phyloP scores from a whole-genome alignment of 2,329 filamentous ascomycete species.

The Neoscytalidium dimidiatum region DNA sequence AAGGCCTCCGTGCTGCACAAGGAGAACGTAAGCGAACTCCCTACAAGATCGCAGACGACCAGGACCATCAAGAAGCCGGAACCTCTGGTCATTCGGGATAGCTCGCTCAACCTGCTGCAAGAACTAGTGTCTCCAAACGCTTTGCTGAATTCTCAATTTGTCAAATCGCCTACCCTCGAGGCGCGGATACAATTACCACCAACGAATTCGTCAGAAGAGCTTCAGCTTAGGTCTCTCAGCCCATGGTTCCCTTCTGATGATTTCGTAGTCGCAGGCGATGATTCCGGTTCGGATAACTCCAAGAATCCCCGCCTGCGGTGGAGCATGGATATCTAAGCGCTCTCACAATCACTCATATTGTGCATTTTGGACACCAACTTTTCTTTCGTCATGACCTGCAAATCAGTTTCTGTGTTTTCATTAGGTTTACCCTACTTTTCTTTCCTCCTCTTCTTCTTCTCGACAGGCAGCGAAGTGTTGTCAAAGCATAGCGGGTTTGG shows the following conservation, averaged over 20 bases:
- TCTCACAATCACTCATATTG: not conserved
- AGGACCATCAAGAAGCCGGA: conserved; percentile 22
- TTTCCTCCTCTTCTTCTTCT: not conserved
- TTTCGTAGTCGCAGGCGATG: conserved; percentile 22
- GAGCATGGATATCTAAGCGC: conserved; percentile 45
- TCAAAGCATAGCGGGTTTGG: conserved; percentile 19
- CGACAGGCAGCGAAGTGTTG: conserved; percentile 2
- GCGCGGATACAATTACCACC: conserved; percentile 39
- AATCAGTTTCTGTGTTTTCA: not conserved
- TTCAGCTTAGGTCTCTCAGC: conserved; percentile 23
- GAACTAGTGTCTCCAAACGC: conserved; percentile 38
- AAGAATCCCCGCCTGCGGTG: conserved; percentile 40
- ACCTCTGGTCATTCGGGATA: conserved; percentile 37
- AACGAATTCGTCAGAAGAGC: conserved; percentile 31
- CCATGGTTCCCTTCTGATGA: conserved; percentile 25
- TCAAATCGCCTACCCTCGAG: conserved; percentile 40
- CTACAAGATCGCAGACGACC: not conserved
- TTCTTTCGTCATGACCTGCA: conserved; percentile 1
- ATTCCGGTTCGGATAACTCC: conserved; percentile 37
- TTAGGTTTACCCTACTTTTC: not conserved
- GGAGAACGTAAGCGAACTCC: conserved; percentile 16
- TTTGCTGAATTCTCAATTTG: conserved; percentile 37
- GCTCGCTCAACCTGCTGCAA: conserved; percentile 41
- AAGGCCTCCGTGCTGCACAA: conserved; percentile 22
- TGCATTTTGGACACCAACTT: not conserved